These are phyloP conservation scores for Eucalyptus lansdowneana DNA, from an alignment of 345 rosid species.

Conservation along the genomic window DNA sequence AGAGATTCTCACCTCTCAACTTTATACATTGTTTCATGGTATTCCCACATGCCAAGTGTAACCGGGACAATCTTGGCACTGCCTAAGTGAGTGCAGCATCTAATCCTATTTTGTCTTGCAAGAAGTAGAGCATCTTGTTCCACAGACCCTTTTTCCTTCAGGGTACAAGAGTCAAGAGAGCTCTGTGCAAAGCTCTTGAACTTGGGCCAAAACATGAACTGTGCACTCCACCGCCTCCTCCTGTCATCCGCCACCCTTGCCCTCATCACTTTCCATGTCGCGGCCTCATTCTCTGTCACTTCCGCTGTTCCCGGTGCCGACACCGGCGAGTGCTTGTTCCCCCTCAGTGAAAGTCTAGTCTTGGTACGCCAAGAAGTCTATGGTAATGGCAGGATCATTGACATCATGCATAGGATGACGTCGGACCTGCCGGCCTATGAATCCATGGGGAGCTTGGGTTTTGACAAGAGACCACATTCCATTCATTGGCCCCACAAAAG, in stretches of 20 bases:
- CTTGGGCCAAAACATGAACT: neutral
- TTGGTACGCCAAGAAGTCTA: constrained; percentile 69
- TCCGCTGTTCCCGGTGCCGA: constrained; percentile 17
- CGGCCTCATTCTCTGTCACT: constrained; percentile 7
- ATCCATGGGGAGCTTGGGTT: constrained; percentile 40
- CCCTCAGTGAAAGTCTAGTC: neutral
- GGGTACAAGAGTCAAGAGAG: neutral
- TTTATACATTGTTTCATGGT: neutral
- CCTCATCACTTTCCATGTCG: neutral
- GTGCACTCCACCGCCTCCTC: neutral
- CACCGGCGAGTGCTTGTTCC: neutral
- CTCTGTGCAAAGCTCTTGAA: neutral
- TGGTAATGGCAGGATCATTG: constrained; percentile 52
- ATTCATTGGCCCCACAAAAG: neutral
- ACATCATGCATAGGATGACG: constrained; percentile 60
- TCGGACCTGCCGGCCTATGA: constrained; percentile 42
- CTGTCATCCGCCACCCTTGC: neutral
- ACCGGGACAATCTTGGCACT: neutral
- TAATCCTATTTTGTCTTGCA: neutral
- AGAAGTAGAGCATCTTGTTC: neutral
- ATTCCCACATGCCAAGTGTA: neutral
- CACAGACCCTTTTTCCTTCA: neutral
- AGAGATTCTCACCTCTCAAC: neutral
- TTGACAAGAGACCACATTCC: constrained; percentile 48
- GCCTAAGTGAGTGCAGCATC: neutral